These are phyloP conservation scores for Fusarium tricinctum DNA, from an alignment of 2,329 filamentous ascomycete genomes.

Conservation along the genomic window DNA sequence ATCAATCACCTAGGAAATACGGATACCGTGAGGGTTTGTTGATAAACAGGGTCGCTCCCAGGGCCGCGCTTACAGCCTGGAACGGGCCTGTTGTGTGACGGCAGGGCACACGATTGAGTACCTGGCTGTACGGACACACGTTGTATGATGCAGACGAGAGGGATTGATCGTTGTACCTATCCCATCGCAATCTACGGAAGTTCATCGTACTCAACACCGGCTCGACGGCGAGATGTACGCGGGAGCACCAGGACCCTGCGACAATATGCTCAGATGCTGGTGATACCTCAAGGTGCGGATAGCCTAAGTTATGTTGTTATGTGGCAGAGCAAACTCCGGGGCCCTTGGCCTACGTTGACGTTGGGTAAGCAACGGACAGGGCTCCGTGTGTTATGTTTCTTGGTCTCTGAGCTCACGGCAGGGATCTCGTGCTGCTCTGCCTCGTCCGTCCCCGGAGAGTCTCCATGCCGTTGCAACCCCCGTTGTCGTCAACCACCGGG, in stretches of 20 bases:
- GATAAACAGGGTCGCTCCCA: slow-evolving; percentile 41
- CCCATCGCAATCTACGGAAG: slow-evolving; percentile 7
- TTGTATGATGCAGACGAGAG: slow-evolving; percentile 36
- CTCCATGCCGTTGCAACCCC: slow-evolving; percentile 43
- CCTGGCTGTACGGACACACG: slow-evolving; percentile 26
- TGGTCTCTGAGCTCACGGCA: slow-evolving; percentile 38
- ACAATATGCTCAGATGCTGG: slow-evolving; percentile 26
- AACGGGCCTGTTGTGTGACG: slow-evolving; percentile 36
- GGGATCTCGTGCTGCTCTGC: slow-evolving; percentile 42
- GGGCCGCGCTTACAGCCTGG: slow-evolving; percentile 36
- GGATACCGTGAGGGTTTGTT: slow-evolving; percentile 20
- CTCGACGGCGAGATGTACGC: slow-evolving; percentile 42
- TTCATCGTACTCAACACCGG: slow-evolving; percentile 28
- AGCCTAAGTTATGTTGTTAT: slow-evolving; percentile 25
- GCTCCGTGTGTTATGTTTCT: slow-evolving; percentile 41
- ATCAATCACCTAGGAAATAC: slow-evolving; percentile 3
- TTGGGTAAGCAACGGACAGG: slow-evolving; percentile 50
- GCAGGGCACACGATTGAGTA: slow-evolving; percentile 11
- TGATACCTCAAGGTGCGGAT: slow-evolving; percentile 40
- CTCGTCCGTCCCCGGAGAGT: slow-evolving; percentile 38
- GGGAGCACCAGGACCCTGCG: slow-evolving; percentile 35
- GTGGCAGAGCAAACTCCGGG: slow-evolving; percentile 41
- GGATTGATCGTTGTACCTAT: slow-evolving; percentile 35
- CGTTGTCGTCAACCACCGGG: slow-evolving; percentile 43
- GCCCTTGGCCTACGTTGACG: slow-evolving; percentile 34